Evolutionary conservation across 2,329 filamentous ascomycete genomes (phyloP), one percentile per base, ranked within the genome.

Genomic region (Trichoderma endophyticum): DNA sequence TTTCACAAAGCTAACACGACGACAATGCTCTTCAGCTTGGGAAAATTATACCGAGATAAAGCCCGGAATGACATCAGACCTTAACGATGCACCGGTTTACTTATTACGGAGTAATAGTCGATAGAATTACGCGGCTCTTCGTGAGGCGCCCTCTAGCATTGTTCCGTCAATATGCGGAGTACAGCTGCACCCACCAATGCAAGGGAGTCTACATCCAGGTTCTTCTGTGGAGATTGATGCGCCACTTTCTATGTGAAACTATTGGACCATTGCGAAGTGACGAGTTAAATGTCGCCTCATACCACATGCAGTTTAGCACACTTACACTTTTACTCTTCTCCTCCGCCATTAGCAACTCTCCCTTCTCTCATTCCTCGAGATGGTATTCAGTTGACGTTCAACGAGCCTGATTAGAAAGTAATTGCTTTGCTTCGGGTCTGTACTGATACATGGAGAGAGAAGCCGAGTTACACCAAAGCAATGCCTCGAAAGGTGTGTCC

Each of bases 401-500:
- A 24, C 5, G 30, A 15, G 28, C 14, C 43, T 18, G 7, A 18
- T 30, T n/a, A 8, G 18, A 26, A 26, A 21, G 26, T n/a, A 4
- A 4, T 32, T 18, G 3, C 28, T 26, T 56, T 32, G 4, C 5
- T 2, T 24, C 8, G 26, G 18, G 21, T 12, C 4, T 6, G 21
- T 54, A 11, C 11, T 24, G 5, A 14, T 54, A 12, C n/a, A 21
- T 24, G n/a, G 48, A 54, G 48, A 54, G 3, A 24, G 48, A 54
- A 54, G 2, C n/a, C 11, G 21, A 24, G 21, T 24, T 24, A 6
- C 48, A 14, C 48, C 21, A 21, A 11, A 54, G 48, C 48, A 21
- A 63, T 64, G 68, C 68, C 68, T 48, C 30, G 68, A 65, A 71
- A 71, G 26, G 68, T 57, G 26, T 26, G 30, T 30, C 15, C 15